Evolutionary conservation across 345 rosid species (phyloP), one percentile per base, ranked within the genome.

Genomic region (Bruguiera sexangula): DNA sequence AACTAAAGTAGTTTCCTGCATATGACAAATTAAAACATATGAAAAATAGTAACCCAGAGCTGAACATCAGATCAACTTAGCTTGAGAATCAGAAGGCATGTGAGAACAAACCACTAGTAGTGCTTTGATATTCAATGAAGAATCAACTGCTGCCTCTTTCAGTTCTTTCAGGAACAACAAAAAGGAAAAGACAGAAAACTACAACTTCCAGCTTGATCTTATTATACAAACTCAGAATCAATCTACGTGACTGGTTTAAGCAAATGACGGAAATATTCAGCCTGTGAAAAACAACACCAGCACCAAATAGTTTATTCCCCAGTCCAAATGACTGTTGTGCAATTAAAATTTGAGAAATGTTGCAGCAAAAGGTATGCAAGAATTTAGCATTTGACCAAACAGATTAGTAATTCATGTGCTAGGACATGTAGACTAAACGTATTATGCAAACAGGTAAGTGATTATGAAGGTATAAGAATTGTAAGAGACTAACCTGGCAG

Each of bases 231-330:
- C 53, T 60, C 24, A 48, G 69, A 68, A 76, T 66, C 71, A 66
- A 62, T 76, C 96, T 89, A 91, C 93, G 97, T 89, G 30, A 91
- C 93, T 36, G 96, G 97, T 60, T 89, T 91, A 60, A 91, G 89
- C 82, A 91, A 79, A 60, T 89, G 92, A 60, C 97, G 96, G 50
- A 91, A 91, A 74, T 91, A 91, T 75, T 91, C 96, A 69, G 97
- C 98, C 99, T 95, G 96, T 48, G 81, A 24, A 80, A 21, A 74
- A 64, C 30, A 82, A 71, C 52, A 80, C 10, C 68, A 51, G 20
- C 39, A 60, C 3, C 31, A 57, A 55, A 61, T 69, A 34, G 62
- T 21, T 74, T 34, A 60, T 53, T 36, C 36, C 27, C 2, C 20
- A 8, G 21, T 56, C 15, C 54, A 26, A 15, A 39, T 11, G 19